Evolutionary conservation across 2,329 filamentous ascomycete species (phyloP).

Genomic region (Colletotrichum sansevieriae): DNA sequence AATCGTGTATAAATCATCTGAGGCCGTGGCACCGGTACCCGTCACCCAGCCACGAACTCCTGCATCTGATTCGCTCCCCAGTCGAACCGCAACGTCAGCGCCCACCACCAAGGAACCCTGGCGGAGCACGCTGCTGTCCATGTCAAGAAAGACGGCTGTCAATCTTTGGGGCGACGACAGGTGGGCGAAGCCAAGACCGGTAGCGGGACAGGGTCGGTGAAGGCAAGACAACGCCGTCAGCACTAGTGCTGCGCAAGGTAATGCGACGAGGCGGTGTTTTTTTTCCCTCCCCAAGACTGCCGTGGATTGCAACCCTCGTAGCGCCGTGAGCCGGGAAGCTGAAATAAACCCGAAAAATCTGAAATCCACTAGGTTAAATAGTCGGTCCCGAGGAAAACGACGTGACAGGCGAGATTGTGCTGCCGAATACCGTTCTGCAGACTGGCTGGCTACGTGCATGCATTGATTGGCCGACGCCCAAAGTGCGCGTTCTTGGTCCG

Average conservation of each 20-base stretch:
- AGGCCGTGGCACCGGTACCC: too few species aligned
- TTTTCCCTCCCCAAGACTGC: too few species aligned
- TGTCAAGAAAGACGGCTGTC: background rate
- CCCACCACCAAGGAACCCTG: background rate
- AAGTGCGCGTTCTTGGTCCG: too few species aligned
- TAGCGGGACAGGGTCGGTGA: background rate
- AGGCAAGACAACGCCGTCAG: conserved; percentile 15
- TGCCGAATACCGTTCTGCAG: too few species aligned
- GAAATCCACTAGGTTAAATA: too few species aligned
- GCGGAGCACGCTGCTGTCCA: background rate
- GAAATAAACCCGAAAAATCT: background rate
- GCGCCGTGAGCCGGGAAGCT: conserved; percentile 10
- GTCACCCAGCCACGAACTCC: too few species aligned
- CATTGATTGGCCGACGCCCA: too few species aligned
- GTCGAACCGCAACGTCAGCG: conserved; percentile 4
- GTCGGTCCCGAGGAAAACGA: too few species aligned
- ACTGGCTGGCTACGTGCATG: too few species aligned
- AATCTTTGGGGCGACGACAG: background rate
- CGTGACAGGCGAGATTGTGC: too few species aligned
- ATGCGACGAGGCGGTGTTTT: conserved; percentile 11
- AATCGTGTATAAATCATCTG: too few species aligned
- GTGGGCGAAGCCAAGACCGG: conserved; percentile 3
- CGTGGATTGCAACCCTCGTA: conserved; percentile 6
- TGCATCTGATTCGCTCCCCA: too few species aligned
- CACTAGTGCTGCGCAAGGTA: conserved; percentile 21